Percentiles rank a stretch among this genome's conserved stretches.
Evolutionary conservation across 1,284 basidiomycete genomes (phyloP).

Genomic region (Leccinum huronense): DNA sequence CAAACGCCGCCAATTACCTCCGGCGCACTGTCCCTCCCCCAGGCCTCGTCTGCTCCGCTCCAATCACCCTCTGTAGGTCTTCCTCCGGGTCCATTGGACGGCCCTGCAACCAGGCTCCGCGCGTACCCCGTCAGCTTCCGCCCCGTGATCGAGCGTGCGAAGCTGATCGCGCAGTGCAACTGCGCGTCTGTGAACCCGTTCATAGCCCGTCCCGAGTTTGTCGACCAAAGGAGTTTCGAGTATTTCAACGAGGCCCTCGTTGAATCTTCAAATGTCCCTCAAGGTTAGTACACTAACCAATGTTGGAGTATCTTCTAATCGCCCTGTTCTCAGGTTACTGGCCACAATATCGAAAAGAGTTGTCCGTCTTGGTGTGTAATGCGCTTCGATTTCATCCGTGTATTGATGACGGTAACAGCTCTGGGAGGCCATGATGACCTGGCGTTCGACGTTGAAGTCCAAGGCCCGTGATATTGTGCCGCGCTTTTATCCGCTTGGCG

Average conservation of each 20-base stretch:
- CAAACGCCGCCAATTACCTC: too few relatives aligned
- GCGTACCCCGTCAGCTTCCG: neutral
- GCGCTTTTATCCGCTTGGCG: neutral
- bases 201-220: neutral
- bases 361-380: neutral
- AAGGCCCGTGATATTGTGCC: neutral
- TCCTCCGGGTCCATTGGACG: neutral
- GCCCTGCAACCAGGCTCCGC: neutral
- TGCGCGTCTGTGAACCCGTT: neutral
- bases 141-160: neutral
- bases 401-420: neutral
- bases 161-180: neutral
- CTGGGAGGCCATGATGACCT: neutral
- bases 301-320: too few relatives aligned
- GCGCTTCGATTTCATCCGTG: too few relatives aligned
- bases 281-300: neutral
- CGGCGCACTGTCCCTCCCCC: too few relatives aligned
- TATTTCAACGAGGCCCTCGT: neutral
- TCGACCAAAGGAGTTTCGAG: neutral
- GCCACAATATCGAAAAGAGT: neutral
- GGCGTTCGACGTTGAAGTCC: neutral
- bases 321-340: neutral
- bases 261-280: neutral
- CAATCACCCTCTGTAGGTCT: neutral
- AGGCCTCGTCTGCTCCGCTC: too few relatives aligned